Conservation (phyloP, 768 basidiomycete genomes). For the Paxillus ammoniavirescens region DNA sequence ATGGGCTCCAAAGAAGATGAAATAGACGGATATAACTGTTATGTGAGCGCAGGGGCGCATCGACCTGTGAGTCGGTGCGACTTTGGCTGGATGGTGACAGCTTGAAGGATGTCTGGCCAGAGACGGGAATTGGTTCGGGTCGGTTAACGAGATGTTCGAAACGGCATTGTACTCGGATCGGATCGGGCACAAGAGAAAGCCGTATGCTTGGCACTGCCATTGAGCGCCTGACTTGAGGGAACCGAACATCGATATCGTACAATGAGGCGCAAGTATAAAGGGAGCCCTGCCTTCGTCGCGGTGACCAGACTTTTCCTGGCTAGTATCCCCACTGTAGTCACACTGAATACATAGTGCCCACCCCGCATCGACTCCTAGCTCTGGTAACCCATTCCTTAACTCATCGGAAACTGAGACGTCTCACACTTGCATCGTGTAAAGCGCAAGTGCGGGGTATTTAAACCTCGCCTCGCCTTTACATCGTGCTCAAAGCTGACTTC, state of each 20-base stretch:
- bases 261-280: too few species aligned
- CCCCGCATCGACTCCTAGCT: background rate
- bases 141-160: background rate
- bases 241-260: too few species aligned
- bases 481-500: slow-evolving; percentile 1
- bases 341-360: background rate
- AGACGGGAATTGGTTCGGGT: slow-evolving; percentile 1
- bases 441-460: background rate
- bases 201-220: background rate
- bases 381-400: background rate
- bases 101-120: background rate
- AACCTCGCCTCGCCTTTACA: slow-evolving; percentile 1
- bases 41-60: background rate
- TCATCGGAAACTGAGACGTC: background rate
- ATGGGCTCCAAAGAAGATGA: too few species aligned
- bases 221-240: background rate
- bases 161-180: background rate
- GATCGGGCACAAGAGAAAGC: background rate
- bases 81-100: background rate
- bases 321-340: background rate
- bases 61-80: background rate
- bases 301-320: background rate
- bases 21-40: too few species aligned
- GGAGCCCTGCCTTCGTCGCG: too few species aligned
- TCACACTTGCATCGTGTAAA: slow-evolving; percentile 5